Evolutionary conservation across 2,329 filamentous ascomycete species (phyloP).

Genomic region (Metarhizium guizhouense): DNA sequence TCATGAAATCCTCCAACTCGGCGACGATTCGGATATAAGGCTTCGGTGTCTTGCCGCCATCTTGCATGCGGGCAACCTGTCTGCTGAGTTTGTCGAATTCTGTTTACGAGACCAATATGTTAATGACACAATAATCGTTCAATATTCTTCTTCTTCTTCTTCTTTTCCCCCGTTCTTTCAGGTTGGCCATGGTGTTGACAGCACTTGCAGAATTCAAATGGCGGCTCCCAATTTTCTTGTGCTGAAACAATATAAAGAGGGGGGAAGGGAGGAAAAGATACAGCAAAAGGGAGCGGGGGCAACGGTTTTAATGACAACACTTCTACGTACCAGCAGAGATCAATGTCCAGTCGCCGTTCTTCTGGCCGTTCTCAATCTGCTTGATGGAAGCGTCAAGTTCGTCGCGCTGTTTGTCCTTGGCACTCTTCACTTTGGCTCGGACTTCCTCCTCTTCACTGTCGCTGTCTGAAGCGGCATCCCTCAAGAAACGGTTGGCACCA

Average conservation of each 20-base stretch:
- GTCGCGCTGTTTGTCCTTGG: conserved; percentile 94
- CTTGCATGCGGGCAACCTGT: conserved; percentile 69
- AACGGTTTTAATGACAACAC: background rate
- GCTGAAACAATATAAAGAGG: background rate
- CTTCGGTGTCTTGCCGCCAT: conserved; percentile 75
- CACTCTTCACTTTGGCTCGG: conserved; percentile 84
- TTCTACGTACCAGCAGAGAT: conserved; percentile 68
- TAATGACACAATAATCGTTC: conserved; percentile 3
- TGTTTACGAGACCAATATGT: conserved; percentile 25
- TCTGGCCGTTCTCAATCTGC: conserved; percentile 90
- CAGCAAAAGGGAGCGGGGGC: no score
- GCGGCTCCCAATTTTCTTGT: background rate
- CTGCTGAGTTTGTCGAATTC: conserved; percentile 94
- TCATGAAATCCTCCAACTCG: conserved; percentile 89
- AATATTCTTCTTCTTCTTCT: background rate
- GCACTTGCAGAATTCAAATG: background rate
- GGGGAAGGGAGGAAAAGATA: background rate
- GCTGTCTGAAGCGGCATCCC: conserved; percentile 60
- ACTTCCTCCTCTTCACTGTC: conserved; percentile 83
- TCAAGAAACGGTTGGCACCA: conserved; percentile 79
- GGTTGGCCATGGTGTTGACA: no score
- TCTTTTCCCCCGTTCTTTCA: background rate
- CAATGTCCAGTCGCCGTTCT: conserved; percentile 95
- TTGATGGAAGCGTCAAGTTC: conserved; percentile 86
- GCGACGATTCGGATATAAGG: conserved; percentile 86